Base-by-base conservation (phyloP, 768 basidiomycete species). In the Saitozyma sp. region DNA sequence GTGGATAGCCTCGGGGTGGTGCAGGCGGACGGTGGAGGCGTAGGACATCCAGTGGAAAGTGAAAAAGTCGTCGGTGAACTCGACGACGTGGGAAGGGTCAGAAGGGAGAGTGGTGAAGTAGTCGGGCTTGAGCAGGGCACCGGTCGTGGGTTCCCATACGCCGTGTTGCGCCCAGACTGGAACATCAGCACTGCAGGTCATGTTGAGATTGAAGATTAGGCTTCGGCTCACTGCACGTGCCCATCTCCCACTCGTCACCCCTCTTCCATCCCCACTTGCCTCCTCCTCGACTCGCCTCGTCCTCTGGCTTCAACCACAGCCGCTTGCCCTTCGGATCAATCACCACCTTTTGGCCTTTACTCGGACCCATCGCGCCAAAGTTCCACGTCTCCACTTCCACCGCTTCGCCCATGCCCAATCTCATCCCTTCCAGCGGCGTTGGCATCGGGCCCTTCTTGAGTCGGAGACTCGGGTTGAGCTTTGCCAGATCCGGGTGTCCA, bases 401-500 rank as follows among this genome's bases (percentile, higher is more conserved):
- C 78, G 85, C 81, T 64, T 87, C 80, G 8, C 94, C 95, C 90
- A 96, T 93, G 10, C 92, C 93, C 1, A 99, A 83, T 5, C 87
- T 83, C 62, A 99, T 80, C 3, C 87, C 87, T 76, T 98, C 90
- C 8, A 88, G 84, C 0, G 93, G 89, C 0, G 89, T 91, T 0
- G 95, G 93, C 59, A 86, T 83, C 0, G 91, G 86, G 0, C 94
- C 95, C 76, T 92, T 95, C 75, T 90, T 91, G 46, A 96, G 81
- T 16, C 86, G 87, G 72, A 92, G 90, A 43, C 84, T 81, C 13
- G 81, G 81, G 0, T 91, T 88, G 43, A 87, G 85, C 17, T 74
- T 65, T 50, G 82, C 83, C 40, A 98, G 81, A 77, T 95, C 86
- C 0, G 83, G 80, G 80, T 88, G 88, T 2, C 84, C 85, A 42